Conservation (phyloP, 306 rosid genomes). For the Fagus crenata region DNA sequence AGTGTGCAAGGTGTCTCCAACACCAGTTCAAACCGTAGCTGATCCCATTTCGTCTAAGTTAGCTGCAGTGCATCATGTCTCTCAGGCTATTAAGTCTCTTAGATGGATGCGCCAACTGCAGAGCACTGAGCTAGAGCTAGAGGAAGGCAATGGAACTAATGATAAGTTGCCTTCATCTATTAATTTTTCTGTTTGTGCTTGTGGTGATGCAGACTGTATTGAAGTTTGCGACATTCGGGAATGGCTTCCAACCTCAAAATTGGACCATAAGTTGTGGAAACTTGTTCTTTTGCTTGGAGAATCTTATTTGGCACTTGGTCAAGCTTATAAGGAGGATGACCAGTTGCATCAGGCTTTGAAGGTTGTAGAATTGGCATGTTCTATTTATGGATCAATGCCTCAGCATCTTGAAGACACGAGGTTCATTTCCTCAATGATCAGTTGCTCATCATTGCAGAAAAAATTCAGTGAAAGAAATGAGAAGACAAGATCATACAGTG, state of each 20-base stretch:
- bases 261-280: conserved; percentile 91
- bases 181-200: conserved; percentile 78
- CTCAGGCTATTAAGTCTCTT: conserved; percentile 95
- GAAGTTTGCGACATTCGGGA: conserved; percentile 95
- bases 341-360: conserved; percentile 85
- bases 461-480: conserved; percentile 42
- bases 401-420: conserved; percentile 76
- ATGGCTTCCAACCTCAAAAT: conserved; percentile 93
- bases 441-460: conserved; percentile 44
- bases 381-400: conserved; percentile 98
- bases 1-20: conserved; percentile 49
- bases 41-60: conserved; percentile 92
- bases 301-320: conserved; percentile 91
- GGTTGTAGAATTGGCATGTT: conserved; percentile 83
- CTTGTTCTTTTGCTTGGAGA: conserved; percentile 97
- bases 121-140: conserved; percentile 57
- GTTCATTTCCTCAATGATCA: conserved; percentile 84
- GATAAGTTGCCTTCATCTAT: conserved; percentile 51
- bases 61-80: conserved; percentile 96
- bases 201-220: conserved; percentile 94
- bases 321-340: conserved; percentile 78
- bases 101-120: conserved; percentile 93
- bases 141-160: conserved; percentile 47
- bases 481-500: conserved; percentile 36
- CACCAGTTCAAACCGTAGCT: conserved; percentile 73